These are phyloP conservation scores for Oenanthe sinensis DNA, from an alignment of 129 eudicot species.

Conservation along the genomic window DNA sequence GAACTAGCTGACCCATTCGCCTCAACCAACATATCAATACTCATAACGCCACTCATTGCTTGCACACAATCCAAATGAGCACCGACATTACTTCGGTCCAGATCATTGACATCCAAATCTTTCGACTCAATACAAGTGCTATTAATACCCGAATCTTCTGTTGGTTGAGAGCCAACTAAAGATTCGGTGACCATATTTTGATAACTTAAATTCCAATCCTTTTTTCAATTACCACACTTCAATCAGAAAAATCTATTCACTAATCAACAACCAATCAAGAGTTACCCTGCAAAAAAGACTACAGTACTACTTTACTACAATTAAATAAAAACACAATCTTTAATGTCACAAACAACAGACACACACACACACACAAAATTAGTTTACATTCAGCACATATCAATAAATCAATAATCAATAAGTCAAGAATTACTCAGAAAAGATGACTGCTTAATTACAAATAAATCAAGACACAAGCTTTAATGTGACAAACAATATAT, in stretches of 20 bases:
- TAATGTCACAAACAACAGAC: too few species aligned
- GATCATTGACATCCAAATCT: not conserved
- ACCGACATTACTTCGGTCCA: not conserved
- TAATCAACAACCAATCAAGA: not conserved
- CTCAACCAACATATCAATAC: not conserved
- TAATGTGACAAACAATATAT: not conserved
- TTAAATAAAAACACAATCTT: not conserved
- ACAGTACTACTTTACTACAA: not conserved
- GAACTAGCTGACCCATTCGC: conserved; percentile 3
- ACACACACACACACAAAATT: too few species aligned
- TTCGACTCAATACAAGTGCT: not conserved
- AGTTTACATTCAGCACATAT: not conserved
- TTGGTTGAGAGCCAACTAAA: not conserved
- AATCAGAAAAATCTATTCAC: not conserved
- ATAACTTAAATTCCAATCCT: not conserved
- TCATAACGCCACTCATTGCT: not conserved
- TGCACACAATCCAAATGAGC: not conserved
- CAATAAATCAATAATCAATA: too few species aligned
- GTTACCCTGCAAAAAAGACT: not conserved
- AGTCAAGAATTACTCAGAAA: not conserved
- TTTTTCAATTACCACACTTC: not conserved
- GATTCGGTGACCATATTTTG: not conserved
- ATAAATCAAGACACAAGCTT: not conserved
- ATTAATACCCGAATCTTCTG: not conserved
- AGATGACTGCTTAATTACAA: not conserved